phyloP scores from a whole-genome alignment of 306 rosid species.

The Quercus rubra region DNA sequence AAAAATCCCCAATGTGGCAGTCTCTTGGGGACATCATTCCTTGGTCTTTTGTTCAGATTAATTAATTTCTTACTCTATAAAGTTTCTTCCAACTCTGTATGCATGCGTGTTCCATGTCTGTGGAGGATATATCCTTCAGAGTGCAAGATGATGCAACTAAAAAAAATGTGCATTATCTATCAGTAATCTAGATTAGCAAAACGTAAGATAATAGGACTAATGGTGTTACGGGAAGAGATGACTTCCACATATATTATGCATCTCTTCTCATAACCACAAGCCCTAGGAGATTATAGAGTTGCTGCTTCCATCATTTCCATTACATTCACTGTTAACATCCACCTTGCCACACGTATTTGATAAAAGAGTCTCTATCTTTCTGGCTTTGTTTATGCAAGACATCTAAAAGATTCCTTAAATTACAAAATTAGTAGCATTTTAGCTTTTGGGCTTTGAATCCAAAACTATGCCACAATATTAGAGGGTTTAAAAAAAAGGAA shows the following conservation, averaged over 20 bases:
- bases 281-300: neutral
- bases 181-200: neutral
- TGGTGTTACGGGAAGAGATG: neutral
- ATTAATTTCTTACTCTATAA: no score
- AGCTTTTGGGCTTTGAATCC: neutral
- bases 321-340: neutral
- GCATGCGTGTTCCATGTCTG: no score
- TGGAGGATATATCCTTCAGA: neutral
- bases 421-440: neutral
- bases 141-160: neutral
- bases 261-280: neutral
- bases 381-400: neutral
- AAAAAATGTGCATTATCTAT: neutral
- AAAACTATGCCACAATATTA: no score
- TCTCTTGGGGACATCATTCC: no score
- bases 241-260: neutral
- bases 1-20: neutral
- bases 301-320: neutral
- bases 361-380: neutral
- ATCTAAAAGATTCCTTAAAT: neutral
- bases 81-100: no score
- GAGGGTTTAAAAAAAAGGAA: no score
- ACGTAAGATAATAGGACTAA: neutral
- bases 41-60: no score
- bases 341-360: neutral